Percentiles rank a stretch among this genome's conserved stretches.
Conservation (phyloP, 129 eudicot species). For the Artemisia argyi region DNA sequence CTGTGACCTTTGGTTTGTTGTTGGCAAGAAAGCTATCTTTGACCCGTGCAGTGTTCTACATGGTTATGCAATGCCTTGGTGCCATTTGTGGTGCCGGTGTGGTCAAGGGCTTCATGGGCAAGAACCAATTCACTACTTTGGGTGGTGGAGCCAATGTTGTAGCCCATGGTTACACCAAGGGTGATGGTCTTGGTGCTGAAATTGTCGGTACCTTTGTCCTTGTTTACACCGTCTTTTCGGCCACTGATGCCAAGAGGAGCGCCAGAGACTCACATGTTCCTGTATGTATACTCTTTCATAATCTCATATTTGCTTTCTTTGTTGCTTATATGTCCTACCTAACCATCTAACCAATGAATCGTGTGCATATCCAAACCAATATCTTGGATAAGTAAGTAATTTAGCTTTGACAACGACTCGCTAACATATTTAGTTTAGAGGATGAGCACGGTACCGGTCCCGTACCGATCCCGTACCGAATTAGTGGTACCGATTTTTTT, state of each 20-base stretch:
- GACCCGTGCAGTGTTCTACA: slow-evolving; percentile 78
- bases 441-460: too few species aligned
- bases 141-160: slow-evolving; percentile 86
- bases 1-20: slow-evolving; percentile 82
- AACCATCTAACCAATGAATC: neutral
- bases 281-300: slow-evolving; percentile 45
- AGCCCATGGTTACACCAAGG: slow-evolving; percentile 93
- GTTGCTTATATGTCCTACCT: slow-evolving; percentile 13
- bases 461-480: too few species aligned
- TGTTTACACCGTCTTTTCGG: slow-evolving; percentile 83
- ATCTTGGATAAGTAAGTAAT: slow-evolving; percentile 6
- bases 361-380: neutral
- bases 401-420: neutral
- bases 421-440: neutral
- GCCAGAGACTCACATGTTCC: slow-evolving; percentile 98
- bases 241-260: slow-evolving; percentile 95
- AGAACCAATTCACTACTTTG: slow-evolving; percentile 34
- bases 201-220: slow-evolving; percentile 82
- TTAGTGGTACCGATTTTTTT: too few species aligned
- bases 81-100: slow-evolving; percentile 95
- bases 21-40: slow-evolving; percentile 85
- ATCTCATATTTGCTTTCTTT: slow-evolving; percentile 15
- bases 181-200: slow-evolving; percentile 78
- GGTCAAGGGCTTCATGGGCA: slow-evolving; percentile 75
- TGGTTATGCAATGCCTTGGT: slow-evolving; percentile 89